Percentiles rank a stretch among this genome's conserved stretches.
phyloP scores from a whole-genome alignment of 768 basidiomycete genomes.

The Pholiota molesta region DNA sequence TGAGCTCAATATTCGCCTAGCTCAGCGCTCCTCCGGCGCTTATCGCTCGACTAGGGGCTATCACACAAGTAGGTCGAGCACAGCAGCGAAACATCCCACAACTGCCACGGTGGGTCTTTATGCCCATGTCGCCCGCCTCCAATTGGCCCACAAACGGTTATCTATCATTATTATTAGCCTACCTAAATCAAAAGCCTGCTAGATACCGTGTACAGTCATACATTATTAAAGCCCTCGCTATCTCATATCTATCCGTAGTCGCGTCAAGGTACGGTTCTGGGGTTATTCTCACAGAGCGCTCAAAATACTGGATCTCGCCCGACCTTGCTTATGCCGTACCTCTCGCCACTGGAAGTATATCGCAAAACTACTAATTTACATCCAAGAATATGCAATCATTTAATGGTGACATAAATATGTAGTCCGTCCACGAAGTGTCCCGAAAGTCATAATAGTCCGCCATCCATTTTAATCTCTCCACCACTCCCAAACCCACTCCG shows the following conservation, averaged over 20 bases:
- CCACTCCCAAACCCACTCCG: constrained; percentile 53
- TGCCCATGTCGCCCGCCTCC: not conserved
- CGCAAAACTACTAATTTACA: not conserved
- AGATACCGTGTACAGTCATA: not conserved
- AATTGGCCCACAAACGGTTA: not conserved
- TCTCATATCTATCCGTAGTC: not conserved
- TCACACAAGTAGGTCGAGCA: not conserved
- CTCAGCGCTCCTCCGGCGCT: not conserved
- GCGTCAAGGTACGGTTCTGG: not conserved
- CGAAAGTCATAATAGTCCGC: not conserved
- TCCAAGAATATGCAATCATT: too few species aligned
- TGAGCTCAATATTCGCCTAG: constrained; percentile 3
- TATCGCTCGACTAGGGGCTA: not conserved
- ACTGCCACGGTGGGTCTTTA: not conserved
- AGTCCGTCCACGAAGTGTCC: too few species aligned
- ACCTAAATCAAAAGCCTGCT: not conserved
- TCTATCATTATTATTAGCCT: not conserved
- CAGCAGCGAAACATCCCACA: not conserved
- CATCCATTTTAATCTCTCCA: constrained; percentile 16
- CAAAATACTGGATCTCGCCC: not conserved
- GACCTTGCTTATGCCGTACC: not conserved
- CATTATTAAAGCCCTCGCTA: not conserved
- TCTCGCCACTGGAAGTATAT: not conserved
- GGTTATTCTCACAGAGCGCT: not conserved
- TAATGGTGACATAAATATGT: too few species aligned